Evolutionary conservation across 1,284 basidiomycete species (phyloP), one percentile per base, ranked within the genome.

Genomic region (Kwoniella shivajii): DNA sequence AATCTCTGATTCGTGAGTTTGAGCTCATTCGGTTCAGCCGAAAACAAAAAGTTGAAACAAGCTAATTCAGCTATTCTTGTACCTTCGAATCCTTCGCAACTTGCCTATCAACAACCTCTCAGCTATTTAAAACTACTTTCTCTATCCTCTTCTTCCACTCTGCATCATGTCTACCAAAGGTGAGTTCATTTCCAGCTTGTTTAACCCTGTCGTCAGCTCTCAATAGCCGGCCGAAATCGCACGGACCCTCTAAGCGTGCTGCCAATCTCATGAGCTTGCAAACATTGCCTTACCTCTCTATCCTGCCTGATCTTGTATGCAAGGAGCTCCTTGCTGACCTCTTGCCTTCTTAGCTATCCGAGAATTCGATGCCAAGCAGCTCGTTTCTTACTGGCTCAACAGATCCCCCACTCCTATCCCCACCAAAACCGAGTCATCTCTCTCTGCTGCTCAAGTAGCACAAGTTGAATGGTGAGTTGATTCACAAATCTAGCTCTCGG

Each of bases 351-450:
- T 36, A 91, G 90, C 90, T 69, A 92, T 93, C 81, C 87, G 89
- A 76, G 90, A 93, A 82, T 93, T 90, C 83, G 91, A 94, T 76
- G 92, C 92, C 68, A 96, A 96, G 83, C 88, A 94, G 67, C 83
- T 95, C 63, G 83, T 95, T 47, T 89, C 89, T 47, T 94, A 95
- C 83, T 94, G 91, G 91, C 87, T 96, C 64, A 86, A 89, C 77
- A 86, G 90, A 63, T 88, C 90, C 27, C 89, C 91, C 26, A 77
- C 87, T 20, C 77, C 77, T 54, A 73, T 77, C 67, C 67, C 76
- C 46, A 74, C 71, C 66, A 69, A 71, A 55, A 72, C 72, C 60
- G 73, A 77, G 45, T 73, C 73, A 31, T 75, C 74, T 29, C 71
- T 74, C 50, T 73, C 73, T 22, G 73, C 75, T 56, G 78, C 77